Base-by-base conservation (phyloP, 179 eudicot genomes). In the Vitellaria paradoxa region DNA sequence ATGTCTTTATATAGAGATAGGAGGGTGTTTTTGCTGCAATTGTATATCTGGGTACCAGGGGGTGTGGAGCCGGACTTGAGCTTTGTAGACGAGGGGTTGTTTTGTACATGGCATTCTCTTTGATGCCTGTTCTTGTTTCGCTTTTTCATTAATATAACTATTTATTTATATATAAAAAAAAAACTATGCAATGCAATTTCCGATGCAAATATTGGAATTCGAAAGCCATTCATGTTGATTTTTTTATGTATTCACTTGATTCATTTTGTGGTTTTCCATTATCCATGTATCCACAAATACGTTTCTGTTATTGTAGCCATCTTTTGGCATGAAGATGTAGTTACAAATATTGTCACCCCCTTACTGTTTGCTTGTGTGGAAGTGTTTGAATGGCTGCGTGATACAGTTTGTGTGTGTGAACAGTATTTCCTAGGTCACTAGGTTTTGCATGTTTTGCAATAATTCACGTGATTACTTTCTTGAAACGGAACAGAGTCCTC, bases 401-500 rank as follows among this genome's bases (percentile, higher is more conserved):
- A 59, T 45, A 26, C 63, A 62, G 30, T 62, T 74, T 60, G 45
- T 72, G 55, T 18, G 47, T 47, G 15, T 4, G 6, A 52, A 12
- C n/a, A 2, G 11, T 66, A 42, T 26, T 64, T 64, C 18, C 40
- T 30, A 15, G 37, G 12, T n/a, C 6, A 46, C 46, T 68, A 74
- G 70, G 37, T 64, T 49, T 74, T 1, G 3, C 77, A 23, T 17
- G 11, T 75, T 17, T 37, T 66, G 68, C 59, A 47, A 63, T 45
- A 65, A 70, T 60, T 68, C 74, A 75, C 70, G 26, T 64, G 40
- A 64, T 47, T 49, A 53, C 23, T 72, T 72, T 72, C 56, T 68
- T 78, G 49, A 52, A 61, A 73, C 77, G 81, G 76, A 57, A 72
- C 93, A 96, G 98, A 86, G 89, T 82, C 76, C 96, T 81, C 85